Percentiles rank a stretch among this genome's conserved stretches.
These are phyloP conservation scores for Phialocephala sp. DNA, from an alignment of 2,329 filamentous ascomycete genomes.

Conservation along the genomic window DNA sequence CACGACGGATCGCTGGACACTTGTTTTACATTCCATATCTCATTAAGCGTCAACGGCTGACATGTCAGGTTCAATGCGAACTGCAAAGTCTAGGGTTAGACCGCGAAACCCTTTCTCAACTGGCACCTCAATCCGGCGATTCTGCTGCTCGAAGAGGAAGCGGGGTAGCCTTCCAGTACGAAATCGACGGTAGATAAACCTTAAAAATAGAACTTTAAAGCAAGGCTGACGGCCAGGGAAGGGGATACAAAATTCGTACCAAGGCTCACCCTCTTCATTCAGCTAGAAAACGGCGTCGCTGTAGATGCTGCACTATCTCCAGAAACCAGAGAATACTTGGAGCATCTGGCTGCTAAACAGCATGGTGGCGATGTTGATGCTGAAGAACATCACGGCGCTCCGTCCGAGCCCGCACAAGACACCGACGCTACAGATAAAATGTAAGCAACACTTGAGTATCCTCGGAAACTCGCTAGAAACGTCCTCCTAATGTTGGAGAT, in stretches of 20 bases:
- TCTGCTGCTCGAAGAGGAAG: conserved; percentile 17
- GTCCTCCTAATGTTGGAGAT: too few relatives aligned
- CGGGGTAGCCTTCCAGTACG: conserved; percentile 55
- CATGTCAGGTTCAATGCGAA: conserved; percentile 57
- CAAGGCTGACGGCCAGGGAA: conserved; percentile 25
- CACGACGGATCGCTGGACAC: neutral
- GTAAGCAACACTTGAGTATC: neutral
- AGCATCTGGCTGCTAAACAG: conserved; percentile 52
- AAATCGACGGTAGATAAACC: conserved; percentile 53
- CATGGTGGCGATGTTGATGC: conserved; percentile 4
- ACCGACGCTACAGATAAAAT: neutral
- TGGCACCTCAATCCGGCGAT: conserved; percentile 50
- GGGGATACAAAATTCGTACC: conserved; percentile 62
- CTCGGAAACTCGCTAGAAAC: neutral
- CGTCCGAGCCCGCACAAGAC: neutral
- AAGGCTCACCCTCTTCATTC: conserved; percentile 72
- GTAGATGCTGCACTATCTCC: conserved; percentile 68
- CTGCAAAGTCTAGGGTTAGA: conserved; percentile 74
- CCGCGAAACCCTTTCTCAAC: conserved; percentile 68
- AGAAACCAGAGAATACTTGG: conserved; percentile 64
- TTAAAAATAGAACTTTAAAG: neutral
- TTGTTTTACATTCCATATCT: neutral
- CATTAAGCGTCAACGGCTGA: conserved; percentile 1
- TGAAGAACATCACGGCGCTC: conserved; percentile 22
- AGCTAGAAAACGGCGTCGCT: conserved; percentile 68